Base-by-base conservation (phyloP, 192 early-diverging fungal species). In the Podila horticola region DNA sequence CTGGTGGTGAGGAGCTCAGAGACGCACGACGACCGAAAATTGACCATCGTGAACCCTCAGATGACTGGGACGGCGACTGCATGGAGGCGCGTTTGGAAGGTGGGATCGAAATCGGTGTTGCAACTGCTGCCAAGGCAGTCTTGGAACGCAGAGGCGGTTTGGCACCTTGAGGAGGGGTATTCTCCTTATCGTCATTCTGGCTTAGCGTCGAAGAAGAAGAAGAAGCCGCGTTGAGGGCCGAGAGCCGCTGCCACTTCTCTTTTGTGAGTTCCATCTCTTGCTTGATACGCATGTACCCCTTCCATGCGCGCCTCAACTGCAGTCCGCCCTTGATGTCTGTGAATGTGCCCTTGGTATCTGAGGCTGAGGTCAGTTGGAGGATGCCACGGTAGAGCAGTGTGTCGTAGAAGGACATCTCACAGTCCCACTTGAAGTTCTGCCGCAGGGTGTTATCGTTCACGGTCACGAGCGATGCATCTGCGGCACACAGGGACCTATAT, bases 391-490 rank as follows among this genome's bases (percentile, higher is more conserved):
- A 85, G 48, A 85, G 67, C 24, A 85, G 63, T 3, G 74, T 77
- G 57, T 85, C 84, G 26, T 81, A 81, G 45, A 85, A 74, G 1
- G 84, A 64, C 72, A 85, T 74, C 12, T 85, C 84, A 48, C 84
- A 85, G 28, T 85, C 84, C 84, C 84, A 85, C 45, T 82, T 81
- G 72, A 77, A 85, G 62, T 85, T 85, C 41, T 75, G 66, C 33
- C 84, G 77, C 33, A 81, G 65, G 1, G 76, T 75, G 22, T 61
- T 69, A 5, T 74, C 74, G 57, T 67, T 66, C 5, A 49, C 67
- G 15, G 71, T 70, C 22, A 65, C 63, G 41, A 76, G 38, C 4
- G 50, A 58, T 45, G 77, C 67, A 61, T 74, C 72, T 2, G 62
- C 62, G 26, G 66, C 70, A 48, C 74, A 67, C 31, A 76, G 62